Base-by-base conservation (phyloP, 495 filamentous ascomycete species). In the Neurospora sublineolata region DNA sequence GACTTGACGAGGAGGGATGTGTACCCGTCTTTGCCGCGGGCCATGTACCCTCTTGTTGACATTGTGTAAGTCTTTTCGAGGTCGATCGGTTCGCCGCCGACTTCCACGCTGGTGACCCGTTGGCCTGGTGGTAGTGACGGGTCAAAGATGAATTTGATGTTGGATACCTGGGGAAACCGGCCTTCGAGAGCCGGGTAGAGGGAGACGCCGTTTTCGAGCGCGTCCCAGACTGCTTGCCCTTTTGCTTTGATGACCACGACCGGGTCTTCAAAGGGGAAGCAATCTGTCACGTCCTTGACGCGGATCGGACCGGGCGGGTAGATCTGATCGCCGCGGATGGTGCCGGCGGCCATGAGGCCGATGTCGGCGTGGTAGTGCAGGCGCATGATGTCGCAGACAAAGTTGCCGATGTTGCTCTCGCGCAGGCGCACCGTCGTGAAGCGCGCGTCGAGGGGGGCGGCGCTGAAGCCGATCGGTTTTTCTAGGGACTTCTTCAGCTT, bases 201-300 rank as follows among this genome's bases (percentile, higher is more conserved):
- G 38, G 88, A 89, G 20, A 97, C 86, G 0, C 89, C 87, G 72
- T 97, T 97, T 79, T 97, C 93, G 3, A 97, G 78, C 9, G 94
- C 94, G 16, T 89, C 89, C 71, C 87, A 80, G 68, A 97, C 85
- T 0, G 86, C 89, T 69, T 86, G 80, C 0, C 94, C 94, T 1
- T 78, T 82, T 12, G 92, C 81, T 33, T 86, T 88, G 58, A 97
- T 82, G 2, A 95, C 89, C 0, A 97, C 89, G 4, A 94, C 90
- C 0, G 94, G 94, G 70, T 97, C 94, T 76, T 97, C 94, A 73
- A 97, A 97, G 0, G 94, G 94, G 76, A 97, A 97, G 73, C 92
- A 94, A 67, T 89, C 88, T 71, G 83, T 84, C 14, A 97, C 86
- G 76, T 97, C 94, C 72, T 91, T 91, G 38, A 96, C 78, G 14